Percentiles rank a stretch among this genome's conserved stretches.
phyloP scores from a whole-genome alignment of 2,329 filamentous ascomycete genomes.

The Ceratocystis diversiconidia region DNA sequence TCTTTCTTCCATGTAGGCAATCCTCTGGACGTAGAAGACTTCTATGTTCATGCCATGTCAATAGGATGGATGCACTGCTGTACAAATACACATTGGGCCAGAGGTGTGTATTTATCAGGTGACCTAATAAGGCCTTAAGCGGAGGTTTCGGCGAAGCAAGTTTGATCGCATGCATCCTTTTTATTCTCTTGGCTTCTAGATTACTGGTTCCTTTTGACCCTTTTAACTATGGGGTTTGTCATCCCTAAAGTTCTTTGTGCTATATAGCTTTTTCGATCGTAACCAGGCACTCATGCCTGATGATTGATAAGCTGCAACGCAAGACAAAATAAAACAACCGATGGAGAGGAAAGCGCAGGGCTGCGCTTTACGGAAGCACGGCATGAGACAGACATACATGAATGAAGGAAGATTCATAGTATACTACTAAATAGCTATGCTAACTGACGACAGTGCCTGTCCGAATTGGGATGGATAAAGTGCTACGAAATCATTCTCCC shows the following conservation, averaged over 20 bases:
- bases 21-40: neutral
- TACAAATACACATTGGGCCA: neutral
- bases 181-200: neutral
- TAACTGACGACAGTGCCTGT: neutral
- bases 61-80: neutral
- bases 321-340: neutral
- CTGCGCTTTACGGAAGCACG: neutral
- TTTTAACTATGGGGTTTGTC: too few species aligned
- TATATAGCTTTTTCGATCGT: neutral
- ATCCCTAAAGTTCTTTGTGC: too few species aligned
- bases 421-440: neutral
- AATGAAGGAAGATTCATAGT: neutral
- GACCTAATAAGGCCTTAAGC: neutral
- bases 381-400: neutral
- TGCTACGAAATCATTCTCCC: neutral
- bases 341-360: neutral
- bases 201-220: neutral
- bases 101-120: conserved; percentile 1
- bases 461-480: neutral
- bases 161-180: neutral
- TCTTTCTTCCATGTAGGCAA: neutral
- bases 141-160: conserved; percentile 1
- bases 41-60: neutral
- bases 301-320: neutral
- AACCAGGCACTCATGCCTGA: neutral